Evolutionary conservation across 495 filamentous ascomycete genomes (phyloP), one percentile per base, ranked within the genome.

Genomic region (Letharia lupina): DNA sequence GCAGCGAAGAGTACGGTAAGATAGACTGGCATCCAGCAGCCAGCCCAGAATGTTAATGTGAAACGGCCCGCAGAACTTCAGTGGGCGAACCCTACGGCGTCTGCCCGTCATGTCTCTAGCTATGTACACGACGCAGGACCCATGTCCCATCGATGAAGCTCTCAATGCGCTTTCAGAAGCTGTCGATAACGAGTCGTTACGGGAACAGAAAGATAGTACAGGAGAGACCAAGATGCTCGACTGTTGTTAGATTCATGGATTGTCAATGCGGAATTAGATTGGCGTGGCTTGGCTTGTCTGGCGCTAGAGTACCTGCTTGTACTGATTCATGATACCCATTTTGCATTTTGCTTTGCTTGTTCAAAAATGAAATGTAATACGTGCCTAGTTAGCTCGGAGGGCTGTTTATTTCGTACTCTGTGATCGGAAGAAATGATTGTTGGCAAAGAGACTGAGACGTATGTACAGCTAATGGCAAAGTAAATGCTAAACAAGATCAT

Each of bases 71-170:
- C 54, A 73, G 73, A 69, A 63, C 13, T 63, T 72, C 2, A 76
- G 74, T 61, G 73, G 68, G 23, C 70, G 74, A 8, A 70, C 58
- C 6, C 66, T 76, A 15, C 70, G 70, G 28, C 67, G 68, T 18
- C 59, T 75, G 11, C 74, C 74, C 6, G 65, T 56, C 1, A 45
- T 71, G 31, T 69, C 73, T 16, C 42, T 75, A 31, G 71, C 72
- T 15, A 54, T 71, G 58, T 68, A 70, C 64, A 59, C 54, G 2
- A 52, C 41, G 35, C 48, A 40, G 39, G 69, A 63, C 45, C 67
- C 64, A 28, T 69, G 71, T 61, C 66, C 61, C 33, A 59, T 72
- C 47, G 64, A 71, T 16, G 62, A 64, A 44, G 71, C 73, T 2
- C 57, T 76, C 16, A 37, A 66, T n/a, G 74, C 70, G 5, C 56